These are phyloP conservation scores for Adansonia madagascariensis DNA, from an alignment of 441 rosid genomes.

Conservation along the genomic window DNA sequence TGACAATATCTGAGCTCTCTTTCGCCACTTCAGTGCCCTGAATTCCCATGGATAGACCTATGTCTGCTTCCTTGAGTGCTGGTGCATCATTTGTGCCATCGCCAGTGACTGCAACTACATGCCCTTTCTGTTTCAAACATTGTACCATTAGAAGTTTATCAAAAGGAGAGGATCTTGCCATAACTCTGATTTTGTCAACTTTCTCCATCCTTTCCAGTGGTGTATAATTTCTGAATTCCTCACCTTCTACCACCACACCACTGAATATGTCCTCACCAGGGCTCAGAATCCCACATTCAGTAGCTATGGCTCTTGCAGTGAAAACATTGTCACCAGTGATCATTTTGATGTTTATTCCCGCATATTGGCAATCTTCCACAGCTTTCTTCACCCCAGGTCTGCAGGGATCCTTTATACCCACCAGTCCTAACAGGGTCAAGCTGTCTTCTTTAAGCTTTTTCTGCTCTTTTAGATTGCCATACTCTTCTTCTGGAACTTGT, in stretches of 20 bases:
- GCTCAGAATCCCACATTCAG: conserved; percentile 57
- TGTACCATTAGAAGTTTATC: conserved; percentile 65
- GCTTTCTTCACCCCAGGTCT: conserved; percentile 56
- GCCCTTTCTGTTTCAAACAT: conserved; percentile 56
- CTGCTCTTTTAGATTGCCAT: conserved; percentile 8
- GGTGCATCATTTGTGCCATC: conserved; percentile 72
- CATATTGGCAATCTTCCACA: conserved; percentile 54
- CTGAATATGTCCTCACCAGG: conserved; percentile 29
- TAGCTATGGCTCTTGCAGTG: conserved; percentile 64
- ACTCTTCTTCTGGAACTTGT: conserved; percentile 22
- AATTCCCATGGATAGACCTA: conserved; percentile 67
- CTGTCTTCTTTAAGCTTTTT: conserved; percentile 49
- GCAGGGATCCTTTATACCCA: conserved; percentile 62
- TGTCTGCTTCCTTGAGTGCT: conserved; percentile 61
- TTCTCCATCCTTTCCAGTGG: conserved; percentile 46
- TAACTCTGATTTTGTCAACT: conserved; percentile 53
- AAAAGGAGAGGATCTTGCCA: conserved; percentile 63
- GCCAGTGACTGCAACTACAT: conserved; percentile 64
- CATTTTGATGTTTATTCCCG: conserved; percentile 63
- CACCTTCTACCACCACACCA: conserved; percentile 50
- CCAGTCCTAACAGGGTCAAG: conserved; percentile 47
- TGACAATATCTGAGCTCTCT: conserved; percentile 65
- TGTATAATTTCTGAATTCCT: conserved; percentile 50
- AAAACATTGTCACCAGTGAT: conserved; percentile 59
- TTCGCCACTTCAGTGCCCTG: conserved; percentile 67